Evolutionary conservation across 805 yeast genomes (phyloP).

Genomic region (Nakazawaea ishiwadae): DNA sequence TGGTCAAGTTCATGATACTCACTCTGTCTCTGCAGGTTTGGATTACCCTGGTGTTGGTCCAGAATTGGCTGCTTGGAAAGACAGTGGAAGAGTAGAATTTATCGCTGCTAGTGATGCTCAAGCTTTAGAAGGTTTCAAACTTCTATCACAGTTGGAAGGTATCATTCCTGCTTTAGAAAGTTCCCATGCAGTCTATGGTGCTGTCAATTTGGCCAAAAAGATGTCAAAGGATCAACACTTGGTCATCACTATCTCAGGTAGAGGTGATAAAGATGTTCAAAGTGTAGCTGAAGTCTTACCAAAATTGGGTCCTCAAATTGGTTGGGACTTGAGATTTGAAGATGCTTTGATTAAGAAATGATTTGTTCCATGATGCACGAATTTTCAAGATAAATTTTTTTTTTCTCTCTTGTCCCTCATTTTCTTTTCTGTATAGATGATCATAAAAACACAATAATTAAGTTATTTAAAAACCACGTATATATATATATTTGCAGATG

Average conservation of each 20-base stretch:
- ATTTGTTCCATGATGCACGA: neutral
- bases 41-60: slow-evolving; percentile 99
- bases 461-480: too few species aligned
- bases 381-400: neutral
- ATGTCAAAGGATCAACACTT: slow-evolving; percentile 75
- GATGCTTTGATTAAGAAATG: slow-evolving; percentile 8
- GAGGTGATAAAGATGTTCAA: slow-evolving; percentile 99
- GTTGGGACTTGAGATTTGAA: slow-evolving; percentile 94
- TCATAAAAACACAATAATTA: too few species aligned
- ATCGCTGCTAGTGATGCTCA: slow-evolving; percentile 93
- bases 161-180: slow-evolving; percentile 98
- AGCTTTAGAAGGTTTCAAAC: slow-evolving; percentile 85
- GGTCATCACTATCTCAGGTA: slow-evolving; percentile 89
- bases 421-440: too few species aligned
- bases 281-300: slow-evolving; percentile 95
- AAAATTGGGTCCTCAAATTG: slow-evolving; percentile 80
- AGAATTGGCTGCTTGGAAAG: slow-evolving; percentile 93
- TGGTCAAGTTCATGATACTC: slow-evolving; percentile 97
- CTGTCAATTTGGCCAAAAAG: slow-evolving; percentile 79
- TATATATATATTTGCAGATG: neutral
- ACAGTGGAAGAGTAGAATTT: slow-evolving; percentile 87
- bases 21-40: slow-evolving; percentile 96
- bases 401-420: too few species aligned
- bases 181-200: slow-evolving; percentile 94
- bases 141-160: slow-evolving; percentile 91